Percentiles rank a stretch among this genome's conserved stretches.
Conservation (phyloP, 768 basidiomycete species). For the Calocybe indica region DNA sequence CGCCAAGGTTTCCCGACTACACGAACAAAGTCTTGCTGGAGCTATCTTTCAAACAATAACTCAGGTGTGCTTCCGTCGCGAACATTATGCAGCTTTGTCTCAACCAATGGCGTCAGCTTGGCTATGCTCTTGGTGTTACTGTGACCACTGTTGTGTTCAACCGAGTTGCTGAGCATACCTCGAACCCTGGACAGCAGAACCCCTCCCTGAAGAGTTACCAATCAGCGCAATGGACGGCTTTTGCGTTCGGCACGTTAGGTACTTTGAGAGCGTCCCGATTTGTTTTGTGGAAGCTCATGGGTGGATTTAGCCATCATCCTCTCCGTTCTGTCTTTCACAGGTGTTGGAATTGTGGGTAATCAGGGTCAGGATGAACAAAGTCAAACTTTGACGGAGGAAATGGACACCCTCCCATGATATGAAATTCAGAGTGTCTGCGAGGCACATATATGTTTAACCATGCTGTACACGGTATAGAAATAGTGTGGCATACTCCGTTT, state of each 20-base stretch:
- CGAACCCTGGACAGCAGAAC: conserved; percentile 1
- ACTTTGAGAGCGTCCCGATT: conserved; percentile 10
- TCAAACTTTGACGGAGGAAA: too few relatives aligned
- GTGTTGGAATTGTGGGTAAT: conserved; percentile 22
- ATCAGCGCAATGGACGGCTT: conserved; percentile 59
- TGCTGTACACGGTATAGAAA: too few relatives aligned
- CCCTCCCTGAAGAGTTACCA: conserved; percentile 42
- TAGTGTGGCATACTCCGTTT: too few relatives aligned
- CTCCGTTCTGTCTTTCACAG: conserved; percentile 19
- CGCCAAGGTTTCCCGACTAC: conserved; percentile 55
- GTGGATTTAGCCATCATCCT: conserved; percentile 14
- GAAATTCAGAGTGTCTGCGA: too few relatives aligned
- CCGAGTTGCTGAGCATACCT: conserved; percentile 25
- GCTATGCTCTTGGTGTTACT: conserved; percentile 64
- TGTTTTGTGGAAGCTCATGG: background rate
- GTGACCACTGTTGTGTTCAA: conserved; percentile 70
- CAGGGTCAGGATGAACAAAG: too few relatives aligned
- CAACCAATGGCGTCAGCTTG: conserved; percentile 35
- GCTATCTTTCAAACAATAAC: conserved; percentile 78
- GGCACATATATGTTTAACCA: too few relatives aligned
- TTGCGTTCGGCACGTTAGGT: conserved; percentile 60
- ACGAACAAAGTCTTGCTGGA: conserved; percentile 74
- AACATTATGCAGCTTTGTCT: background rate
- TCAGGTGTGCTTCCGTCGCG: conserved; percentile 35
- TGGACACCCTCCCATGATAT: too few relatives aligned